Base-by-base conservation (phyloP, 1,284 basidiomycete genomes). In the Sanghuangporus baumii region DNA sequence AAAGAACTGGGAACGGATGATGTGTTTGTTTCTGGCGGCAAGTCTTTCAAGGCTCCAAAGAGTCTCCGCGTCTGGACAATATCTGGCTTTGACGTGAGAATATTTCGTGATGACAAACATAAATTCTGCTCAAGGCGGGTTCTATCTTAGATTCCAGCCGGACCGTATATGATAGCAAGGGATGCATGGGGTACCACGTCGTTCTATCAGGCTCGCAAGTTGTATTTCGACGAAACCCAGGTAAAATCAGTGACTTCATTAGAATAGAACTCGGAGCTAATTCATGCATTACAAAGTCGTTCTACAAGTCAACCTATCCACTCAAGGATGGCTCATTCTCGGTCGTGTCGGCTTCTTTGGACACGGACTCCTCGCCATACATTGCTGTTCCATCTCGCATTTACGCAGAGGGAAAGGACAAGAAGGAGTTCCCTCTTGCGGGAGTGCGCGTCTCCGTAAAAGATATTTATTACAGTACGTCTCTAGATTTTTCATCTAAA, bases 401-500 rank as follows among this genome's bases (percentile, higher is more conserved):
- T 56, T 50, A 65, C 47, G 47, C 67, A 3, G 65, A 75, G 57
- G 74, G 70, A 1, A 71, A 74, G 38, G 57, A 63, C 37, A 12
- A 18, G n/a, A 41, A 34, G 6, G 31, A n/a, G 31, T 20, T 46
- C 18, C 62, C 62, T 6, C 62, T 63, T 5, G 57, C 62, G 16
- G 62, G 62, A 18, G 62, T 63, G n/a, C 62, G 62, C 41, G 57
- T 59, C 9, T 55, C 57, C 34, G 62, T 63, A 18, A 63, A 63
- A 37, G 62, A 63, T 31, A 63, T 63, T n/a, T 63, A 63, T n/a
- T 59, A 54, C 38, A 20, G 60, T 61, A 50, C 6, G 20, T 51
- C 12, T 23, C 20, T 26, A 50, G 34, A 48, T 31, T 34, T 41
- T 16, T 38, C 52, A 16, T n/a, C 12, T 14, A 20, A n/a, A 34